Percentiles rank a stretch among this genome's conserved stretches.
Conservation (phyloP, 495 filamentous ascomycete species). For the Penicillium canescens region DNA sequence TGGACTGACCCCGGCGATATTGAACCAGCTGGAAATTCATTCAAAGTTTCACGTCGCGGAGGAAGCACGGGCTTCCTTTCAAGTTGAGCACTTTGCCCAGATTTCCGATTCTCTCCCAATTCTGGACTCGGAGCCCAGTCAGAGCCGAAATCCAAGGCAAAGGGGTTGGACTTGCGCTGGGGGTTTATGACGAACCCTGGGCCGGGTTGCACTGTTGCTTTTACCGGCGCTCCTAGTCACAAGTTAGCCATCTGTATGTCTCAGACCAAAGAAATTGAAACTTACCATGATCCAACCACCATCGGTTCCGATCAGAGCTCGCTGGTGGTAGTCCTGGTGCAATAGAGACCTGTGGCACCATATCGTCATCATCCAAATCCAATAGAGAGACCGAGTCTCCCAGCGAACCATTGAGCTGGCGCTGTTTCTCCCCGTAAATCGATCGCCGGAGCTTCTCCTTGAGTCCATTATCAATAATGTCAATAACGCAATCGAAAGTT, state of each 20-base stretch:
- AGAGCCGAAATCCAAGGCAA: conserved; percentile 61
- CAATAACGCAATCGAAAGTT: conserved; percentile 79
- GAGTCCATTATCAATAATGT: conserved; percentile 69
- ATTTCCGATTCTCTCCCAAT: conserved; percentile 1
- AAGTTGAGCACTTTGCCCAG: neutral
- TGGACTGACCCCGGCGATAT: neutral
- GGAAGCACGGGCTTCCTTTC: conserved; percentile 14
- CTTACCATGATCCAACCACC: conserved; percentile 88
- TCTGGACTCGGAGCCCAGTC: conserved; percentile 64
- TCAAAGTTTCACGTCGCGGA: conserved; percentile 9
- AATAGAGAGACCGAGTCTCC: conserved; percentile 41
- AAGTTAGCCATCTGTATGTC: conserved; percentile 13
- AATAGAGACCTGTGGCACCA: conserved; percentile 71
- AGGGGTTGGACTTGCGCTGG: conserved; percentile 79
- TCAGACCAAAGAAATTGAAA: conserved; percentile 1
- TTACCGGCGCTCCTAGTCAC: conserved; percentile 64
- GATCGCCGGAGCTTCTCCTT: conserved; percentile 69
- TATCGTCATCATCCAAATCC: conserved; percentile 72
- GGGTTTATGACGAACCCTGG: conserved; percentile 66
- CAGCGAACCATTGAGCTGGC: conserved; percentile 49
- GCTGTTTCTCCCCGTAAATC: conserved; percentile 69
- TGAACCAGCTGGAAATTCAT: neutral
- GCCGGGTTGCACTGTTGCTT: conserved; percentile 64
- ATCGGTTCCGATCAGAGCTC: conserved; percentile 85
- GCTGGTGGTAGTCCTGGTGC: conserved; percentile 82